These are phyloP conservation scores for Aspergillus fumigatiaffinis DNA, from an alignment of 2,329 filamentous ascomycete species.

Conservation along the genomic window DNA sequence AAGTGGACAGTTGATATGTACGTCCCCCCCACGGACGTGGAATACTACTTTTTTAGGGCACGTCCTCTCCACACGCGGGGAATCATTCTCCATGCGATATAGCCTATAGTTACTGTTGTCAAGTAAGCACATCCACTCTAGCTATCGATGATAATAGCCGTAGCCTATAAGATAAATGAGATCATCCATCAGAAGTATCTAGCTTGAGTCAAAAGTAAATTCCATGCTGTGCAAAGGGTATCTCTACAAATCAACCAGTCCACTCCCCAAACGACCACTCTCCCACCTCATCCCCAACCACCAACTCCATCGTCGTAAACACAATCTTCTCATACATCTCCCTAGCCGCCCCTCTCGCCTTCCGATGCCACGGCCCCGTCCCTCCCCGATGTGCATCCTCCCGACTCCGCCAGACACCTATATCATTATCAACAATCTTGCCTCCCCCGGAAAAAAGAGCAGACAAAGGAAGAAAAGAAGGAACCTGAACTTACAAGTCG, in stretches of 20 bases:
- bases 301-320: conserved; percentile 60
- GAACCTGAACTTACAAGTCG: conserved; percentile 59
- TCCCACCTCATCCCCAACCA: conserved; percentile 61
- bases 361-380: conserved; percentile 53
- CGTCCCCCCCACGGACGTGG: not conserved
- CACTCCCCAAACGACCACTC: conserved; percentile 63
- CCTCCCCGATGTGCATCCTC: conserved; percentile 60
- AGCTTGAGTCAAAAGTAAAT: not conserved
- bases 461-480: not conserved
- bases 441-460: not conserved
- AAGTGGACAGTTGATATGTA: too few species aligned
- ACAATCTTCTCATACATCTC: conserved; percentile 61
- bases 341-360: conserved; percentile 48
- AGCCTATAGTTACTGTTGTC: not conserved
- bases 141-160: too few species aligned
- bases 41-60: not conserved
- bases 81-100: not conserved
- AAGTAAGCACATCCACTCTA: too few species aligned
- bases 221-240: not conserved
- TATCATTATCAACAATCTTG: conserved; percentile 28
- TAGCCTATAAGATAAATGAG: too few species aligned
- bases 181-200: too few species aligned
- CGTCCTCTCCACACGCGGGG: not conserved
- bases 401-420: conserved; percentile 62
- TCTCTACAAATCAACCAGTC: conserved; percentile 23